phyloP scores from a whole-genome alignment of 495 filamentous ascomycete species.

The Articulospora tetracladia region DNA sequence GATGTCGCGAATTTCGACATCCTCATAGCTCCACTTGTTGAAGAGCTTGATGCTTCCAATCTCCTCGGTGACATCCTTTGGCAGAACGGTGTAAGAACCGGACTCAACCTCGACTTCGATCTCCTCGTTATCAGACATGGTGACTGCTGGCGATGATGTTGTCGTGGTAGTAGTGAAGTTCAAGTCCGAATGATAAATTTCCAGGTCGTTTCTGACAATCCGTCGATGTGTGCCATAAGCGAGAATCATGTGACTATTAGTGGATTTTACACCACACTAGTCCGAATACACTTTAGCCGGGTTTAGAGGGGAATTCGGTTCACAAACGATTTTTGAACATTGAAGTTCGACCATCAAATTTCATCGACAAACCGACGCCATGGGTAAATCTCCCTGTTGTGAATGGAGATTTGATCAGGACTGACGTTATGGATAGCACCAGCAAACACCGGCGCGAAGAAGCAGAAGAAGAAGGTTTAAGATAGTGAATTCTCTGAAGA shows the following conservation, averaged over 20 bases:
- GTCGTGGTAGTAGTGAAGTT: conserved; percentile 11
- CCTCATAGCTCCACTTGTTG: conserved; percentile 96
- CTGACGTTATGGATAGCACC: conserved; percentile 48
- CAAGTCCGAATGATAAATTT: conserved; percentile 1
- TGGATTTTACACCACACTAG: not conserved
- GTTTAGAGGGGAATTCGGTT: not conserved
- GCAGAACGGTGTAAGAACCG: conserved; percentile 70
- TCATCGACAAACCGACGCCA: conserved; percentile 47
- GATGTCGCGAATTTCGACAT: conserved; percentile 99
- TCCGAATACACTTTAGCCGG: not conserved
- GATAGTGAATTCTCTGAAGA: not conserved
- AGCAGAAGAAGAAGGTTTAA: conserved; percentile 89
- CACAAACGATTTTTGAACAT: conserved; percentile 2
- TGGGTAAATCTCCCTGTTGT: conserved; percentile 28
- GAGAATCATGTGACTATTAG: not conserved
- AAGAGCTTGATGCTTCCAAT: conserved; percentile 96
- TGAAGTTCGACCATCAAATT: conserved; percentile 5
- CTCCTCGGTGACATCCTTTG: conserved; percentile 89
- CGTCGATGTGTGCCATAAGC: not conserved
- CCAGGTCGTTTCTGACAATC: not conserved
- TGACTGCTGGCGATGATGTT: conserved; percentile 31
- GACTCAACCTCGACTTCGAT: conserved; percentile 79
- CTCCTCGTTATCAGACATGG: conserved; percentile 94
- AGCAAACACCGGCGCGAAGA: conserved; percentile 85
- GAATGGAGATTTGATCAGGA: not conserved